Evolutionary conservation across 1,139 yeast genomes (phyloP), one percentile per base, ranked within the genome.

Genomic region (Blastobotrys niveus): DNA sequence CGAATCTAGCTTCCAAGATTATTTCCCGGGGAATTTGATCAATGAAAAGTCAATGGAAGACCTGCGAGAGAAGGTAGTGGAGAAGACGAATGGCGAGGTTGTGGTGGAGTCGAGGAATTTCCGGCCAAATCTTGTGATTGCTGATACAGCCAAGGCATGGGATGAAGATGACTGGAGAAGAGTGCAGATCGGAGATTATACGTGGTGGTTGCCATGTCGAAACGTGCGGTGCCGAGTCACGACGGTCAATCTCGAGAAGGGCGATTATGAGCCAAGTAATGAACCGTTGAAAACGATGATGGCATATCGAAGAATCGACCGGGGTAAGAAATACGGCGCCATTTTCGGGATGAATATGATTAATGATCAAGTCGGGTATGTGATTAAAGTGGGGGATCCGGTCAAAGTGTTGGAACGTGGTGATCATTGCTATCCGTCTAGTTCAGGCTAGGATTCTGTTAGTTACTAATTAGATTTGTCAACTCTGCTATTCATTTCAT

Each of bases 211-310:
- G 2, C 52, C 59, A 6, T 54, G 64, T 30, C 59, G 64, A 45
- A 65, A 65, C 48, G 61, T 61, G 35, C 62, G 76, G 29, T 71
- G 76, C 55, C 54, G 62, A 2, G 60, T 70, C 34, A 70, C 74
- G 1, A 70, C 71, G 20, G 64, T 72, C 15, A 60, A 65, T 24
- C 40, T 59, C 8, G 48, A 48, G 1, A 53, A 48, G 1, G 76
- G 75, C n/a, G 48, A 42, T 5, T 52, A 62, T 39, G 70, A 70
- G 37, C 54, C 58, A 34, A 48, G 55, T 15, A 54, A 56, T 27
- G 62, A 61, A 38, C 70, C 72, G 2, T 56, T 64, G 34, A 66
- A 60, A 37, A 56, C 64, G 1, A 52, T 71, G 58, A 58, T 61
- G 27, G 49, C 56, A 24, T 70, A 61, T 48, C 59, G 75, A 34